Conservation (phyloP, 306 rosid genomes). For the Argentina anserina region DNA sequence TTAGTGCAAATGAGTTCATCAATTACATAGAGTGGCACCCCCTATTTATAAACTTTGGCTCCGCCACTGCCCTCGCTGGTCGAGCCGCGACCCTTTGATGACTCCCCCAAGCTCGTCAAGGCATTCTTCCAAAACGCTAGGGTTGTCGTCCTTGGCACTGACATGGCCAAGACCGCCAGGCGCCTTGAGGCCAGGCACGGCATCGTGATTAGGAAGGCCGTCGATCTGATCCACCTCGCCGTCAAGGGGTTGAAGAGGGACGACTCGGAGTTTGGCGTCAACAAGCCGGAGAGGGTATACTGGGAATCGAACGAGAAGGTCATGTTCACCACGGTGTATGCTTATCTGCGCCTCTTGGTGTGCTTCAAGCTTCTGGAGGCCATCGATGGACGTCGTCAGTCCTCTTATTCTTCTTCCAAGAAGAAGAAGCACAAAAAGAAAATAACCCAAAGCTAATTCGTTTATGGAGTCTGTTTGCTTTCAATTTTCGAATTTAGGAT, state of each 20-base stretch:
- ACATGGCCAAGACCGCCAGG: background rate
- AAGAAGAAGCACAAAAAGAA: background rate
- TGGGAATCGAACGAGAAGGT: background rate
- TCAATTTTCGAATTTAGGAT: no score
- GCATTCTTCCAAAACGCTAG: constrained; percentile 17
- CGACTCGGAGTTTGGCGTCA: background rate
- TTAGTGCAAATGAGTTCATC: no score
- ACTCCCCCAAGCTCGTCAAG: background rate
- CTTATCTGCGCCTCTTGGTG: constrained; percentile 18
- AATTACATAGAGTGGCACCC: no score
- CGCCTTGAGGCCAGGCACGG: constrained; percentile 10
- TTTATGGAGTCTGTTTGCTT: no score
- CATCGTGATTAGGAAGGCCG: constrained; percentile 21
- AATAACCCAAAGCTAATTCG: no score
- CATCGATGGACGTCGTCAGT: background rate
- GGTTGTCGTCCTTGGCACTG: constrained; percentile 6
- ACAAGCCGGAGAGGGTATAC: background rate
- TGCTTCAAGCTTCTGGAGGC: constrained; percentile 5
- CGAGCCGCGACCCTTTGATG: background rate
- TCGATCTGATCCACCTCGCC: constrained; percentile 13
- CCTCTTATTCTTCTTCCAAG: background rate
- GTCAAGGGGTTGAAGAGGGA: background rate
- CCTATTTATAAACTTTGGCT: no score
- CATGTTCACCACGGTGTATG: constrained; percentile 13
- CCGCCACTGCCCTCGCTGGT: no score